A percentile compares a stretch with the other conserved stretches of the same genome.
phyloP scores from a whole-genome alignment of 805 yeast genomes.

The Lipomyces lipofer region DNA sequence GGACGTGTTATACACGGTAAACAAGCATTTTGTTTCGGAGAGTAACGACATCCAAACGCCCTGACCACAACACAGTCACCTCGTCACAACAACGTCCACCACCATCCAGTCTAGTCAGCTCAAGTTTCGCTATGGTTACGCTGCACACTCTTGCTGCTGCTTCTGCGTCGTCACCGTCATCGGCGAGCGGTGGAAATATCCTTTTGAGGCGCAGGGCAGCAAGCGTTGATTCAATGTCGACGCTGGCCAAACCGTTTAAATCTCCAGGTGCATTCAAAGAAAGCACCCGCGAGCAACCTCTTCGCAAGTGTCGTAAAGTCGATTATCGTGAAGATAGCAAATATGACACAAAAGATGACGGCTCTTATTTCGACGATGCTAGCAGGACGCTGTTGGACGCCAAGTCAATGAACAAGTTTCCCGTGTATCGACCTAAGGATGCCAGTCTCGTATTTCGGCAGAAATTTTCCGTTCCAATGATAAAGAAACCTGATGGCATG shows the following conservation, averaged over 20 bases:
- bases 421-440: constrained; percentile 24
- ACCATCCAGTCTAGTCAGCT: too few species aligned
- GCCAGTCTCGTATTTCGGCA: constrained; percentile 21
- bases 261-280: constrained; percentile 17
- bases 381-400: constrained; percentile 10
- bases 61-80: too few species aligned
- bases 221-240: constrained; percentile 21
- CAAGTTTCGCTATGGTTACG: too few species aligned
- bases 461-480: constrained; percentile 25
- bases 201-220: constrained; percentile 17
- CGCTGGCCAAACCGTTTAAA: constrained; percentile 22
- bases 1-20: too few species aligned
- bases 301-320: constrained; percentile 32
- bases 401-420: constrained; percentile 14
- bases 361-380: constrained; percentile 13
- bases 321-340: constrained; percentile 24
- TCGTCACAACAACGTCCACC: too few species aligned
- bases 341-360: constrained; percentile 9
- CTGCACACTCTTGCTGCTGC: too few species aligned
- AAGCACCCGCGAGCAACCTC: constrained; percentile 10
- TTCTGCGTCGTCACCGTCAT: too few species aligned
- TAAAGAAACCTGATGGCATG: constrained; percentile 16
- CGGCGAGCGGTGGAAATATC: not conserved
- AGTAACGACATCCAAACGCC: too few species aligned
- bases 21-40: too few species aligned